Evolutionary conservation across 2,329 filamentous ascomycete genomes (phyloP).

Genomic region (Epichloe gansuensis): DNA sequence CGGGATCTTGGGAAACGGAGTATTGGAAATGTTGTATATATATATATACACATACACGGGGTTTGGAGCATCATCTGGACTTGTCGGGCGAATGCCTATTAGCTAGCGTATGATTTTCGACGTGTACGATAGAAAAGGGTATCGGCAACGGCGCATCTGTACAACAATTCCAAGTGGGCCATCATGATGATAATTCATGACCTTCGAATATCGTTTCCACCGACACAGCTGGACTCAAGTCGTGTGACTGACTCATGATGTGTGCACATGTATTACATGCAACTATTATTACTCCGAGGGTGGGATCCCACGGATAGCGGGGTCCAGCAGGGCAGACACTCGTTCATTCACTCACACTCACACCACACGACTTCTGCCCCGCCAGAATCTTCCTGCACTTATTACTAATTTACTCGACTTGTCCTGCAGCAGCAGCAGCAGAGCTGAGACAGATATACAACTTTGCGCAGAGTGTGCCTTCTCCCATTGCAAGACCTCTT

Average conservation of each 20-base stretch:
- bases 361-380: background rate
- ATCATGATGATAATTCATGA: background rate
- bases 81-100: background rate
- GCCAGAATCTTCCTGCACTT: background rate
- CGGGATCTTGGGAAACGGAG: background rate
- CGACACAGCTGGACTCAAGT: background rate
- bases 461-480: background rate
- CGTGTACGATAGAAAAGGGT: conserved; percentile 2
- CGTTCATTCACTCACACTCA: no score
- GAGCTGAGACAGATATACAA: background rate
- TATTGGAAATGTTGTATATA: background rate
- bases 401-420: background rate
- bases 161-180: background rate
- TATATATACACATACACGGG: background rate
- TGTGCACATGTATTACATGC: background rate
- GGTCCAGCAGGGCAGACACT: background rate
- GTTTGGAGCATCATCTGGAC: conserved; percentile 1
- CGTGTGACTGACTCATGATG: background rate
- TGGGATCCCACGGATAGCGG: background rate
- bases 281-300: no score
- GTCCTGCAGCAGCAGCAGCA: background rate
- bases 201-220: background rate
- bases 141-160: conserved; percentile 1
- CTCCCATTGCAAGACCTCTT: background rate
- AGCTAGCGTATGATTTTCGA: conserved; percentile 3